These are phyloP conservation scores for Cyclostephanos tholiformis DNA, from an alignment of 108 stramenopile species.

Conservation along the genomic window DNA sequence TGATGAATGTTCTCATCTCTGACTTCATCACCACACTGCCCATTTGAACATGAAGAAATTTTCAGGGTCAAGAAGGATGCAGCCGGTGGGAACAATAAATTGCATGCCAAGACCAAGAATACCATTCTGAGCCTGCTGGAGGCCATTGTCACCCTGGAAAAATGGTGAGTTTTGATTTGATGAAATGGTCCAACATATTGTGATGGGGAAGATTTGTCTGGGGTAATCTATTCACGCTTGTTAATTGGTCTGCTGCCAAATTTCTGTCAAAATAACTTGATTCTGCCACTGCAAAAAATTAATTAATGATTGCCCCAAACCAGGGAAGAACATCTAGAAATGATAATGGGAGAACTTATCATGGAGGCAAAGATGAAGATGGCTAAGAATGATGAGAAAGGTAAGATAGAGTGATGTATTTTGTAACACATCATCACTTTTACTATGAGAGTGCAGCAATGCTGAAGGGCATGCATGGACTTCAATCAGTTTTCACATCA, in stretches of 20 bases:
- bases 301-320: not conserved
- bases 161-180: constrained; percentile 64
- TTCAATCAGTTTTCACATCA: not conserved
- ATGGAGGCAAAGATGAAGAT: constrained; percentile 95
- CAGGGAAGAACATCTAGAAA: constrained; percentile 75
- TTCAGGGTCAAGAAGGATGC: too few relatives aligned
- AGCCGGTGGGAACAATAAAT: too few relatives aligned
- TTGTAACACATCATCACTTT: not conserved
- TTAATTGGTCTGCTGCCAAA: too few relatives aligned
- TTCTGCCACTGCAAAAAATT: too few relatives aligned
- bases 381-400: constrained; percentile 95
- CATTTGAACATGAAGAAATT: too few relatives aligned
- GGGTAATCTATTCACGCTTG: too few relatives aligned
- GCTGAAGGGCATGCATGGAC: too few relatives aligned
- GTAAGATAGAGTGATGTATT: constrained; percentile 58
- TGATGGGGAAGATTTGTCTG: not conserved
- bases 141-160: constrained; percentile 81
- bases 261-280: too few relatives aligned
- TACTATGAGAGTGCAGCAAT: too few relatives aligned
- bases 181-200: not conserved
- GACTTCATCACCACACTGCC: too few relatives aligned
- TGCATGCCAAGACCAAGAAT: constrained; percentile 32
- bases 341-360: constrained; percentile 82
- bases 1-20: too few relatives aligned
- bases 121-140: constrained; percentile 64